Percentiles rank a stretch among this genome's conserved stretches.
Conservation (phyloP, 2,329 filamentous ascomycete genomes). For the Botrytis squamosa region DNA sequence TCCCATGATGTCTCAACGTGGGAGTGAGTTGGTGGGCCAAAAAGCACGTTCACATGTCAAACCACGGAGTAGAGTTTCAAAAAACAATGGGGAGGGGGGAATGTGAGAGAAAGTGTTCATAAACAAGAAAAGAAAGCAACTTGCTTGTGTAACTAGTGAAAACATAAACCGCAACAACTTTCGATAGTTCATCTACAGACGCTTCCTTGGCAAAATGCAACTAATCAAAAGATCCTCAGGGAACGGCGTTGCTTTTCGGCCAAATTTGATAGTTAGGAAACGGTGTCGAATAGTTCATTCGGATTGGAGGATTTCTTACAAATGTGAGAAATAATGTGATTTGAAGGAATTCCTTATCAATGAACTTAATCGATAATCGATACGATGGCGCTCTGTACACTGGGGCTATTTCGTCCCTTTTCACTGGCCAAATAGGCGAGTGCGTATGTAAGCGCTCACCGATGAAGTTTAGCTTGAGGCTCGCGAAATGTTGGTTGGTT, state of each 20-base stretch:
- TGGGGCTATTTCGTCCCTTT: not conserved
- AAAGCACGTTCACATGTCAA: constrained; percentile 4
- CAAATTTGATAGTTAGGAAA: not conserved
- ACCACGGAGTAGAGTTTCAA: not conserved
- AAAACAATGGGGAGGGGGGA: not conserved
- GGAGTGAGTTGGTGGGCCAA: not conserved
- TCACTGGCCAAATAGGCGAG: constrained; percentile 6
- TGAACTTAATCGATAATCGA: not conserved
- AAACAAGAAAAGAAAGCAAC: not conserved
- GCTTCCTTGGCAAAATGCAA: not conserved
- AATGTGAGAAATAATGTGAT: not conserved
- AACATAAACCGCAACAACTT: not conserved
- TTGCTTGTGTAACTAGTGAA: not conserved
- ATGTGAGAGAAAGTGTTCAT: not conserved
- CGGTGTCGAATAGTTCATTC: not conserved
- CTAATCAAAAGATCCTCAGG: not conserved
- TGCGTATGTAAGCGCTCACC: not conserved
- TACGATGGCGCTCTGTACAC: not conserved
- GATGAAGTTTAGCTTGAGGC: not conserved
- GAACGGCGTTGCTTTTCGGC: constrained; percentile 12
- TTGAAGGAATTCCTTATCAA: not conserved
- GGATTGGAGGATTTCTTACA: not conserved
- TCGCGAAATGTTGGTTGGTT: not conserved
- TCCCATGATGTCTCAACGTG: not conserved
- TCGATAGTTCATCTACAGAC: not conserved